phyloP scores from a whole-genome alignment of 495 filamentous ascomycete species.

The Tetracladium marchalianum region DNA sequence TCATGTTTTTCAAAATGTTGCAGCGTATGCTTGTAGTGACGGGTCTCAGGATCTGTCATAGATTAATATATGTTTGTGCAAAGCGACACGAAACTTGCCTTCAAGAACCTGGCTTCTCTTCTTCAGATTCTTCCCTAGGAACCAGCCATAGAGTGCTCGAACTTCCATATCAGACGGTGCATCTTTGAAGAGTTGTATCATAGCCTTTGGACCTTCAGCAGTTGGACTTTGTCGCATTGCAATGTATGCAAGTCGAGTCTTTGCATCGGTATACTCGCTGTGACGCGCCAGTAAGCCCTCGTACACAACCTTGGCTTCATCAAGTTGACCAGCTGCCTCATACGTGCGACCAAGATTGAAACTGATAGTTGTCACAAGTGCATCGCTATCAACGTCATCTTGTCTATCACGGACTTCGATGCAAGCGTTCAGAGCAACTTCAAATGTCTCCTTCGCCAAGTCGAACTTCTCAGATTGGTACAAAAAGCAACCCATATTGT shows the following conservation, averaged over 20 bases:
- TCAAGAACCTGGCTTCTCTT: too few relatives aligned
- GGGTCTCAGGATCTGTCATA: slow-evolving; percentile 79
- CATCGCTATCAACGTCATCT: slow-evolving; percentile 68
- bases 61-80: slow-evolving; percentile 21
- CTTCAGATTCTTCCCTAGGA: slow-evolving; percentile 42
- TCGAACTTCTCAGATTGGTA: slow-evolving; percentile 77
- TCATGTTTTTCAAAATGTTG: slow-evolving; percentile 95
- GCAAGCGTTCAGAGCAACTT: slow-evolving; percentile 79
- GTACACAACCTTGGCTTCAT: slow-evolving; percentile 81
- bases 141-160: slow-evolving; percentile 88
- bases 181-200: slow-evolving; percentile 69
- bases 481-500: slow-evolving; percentile 94
- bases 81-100: too few relatives aligned
- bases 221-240: slow-evolving; percentile 71
- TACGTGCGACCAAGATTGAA: slow-evolving; percentile 97
- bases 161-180: slow-evolving; percentile 81
- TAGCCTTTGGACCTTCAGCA: slow-evolving; percentile 75
- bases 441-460: slow-evolving; percentile 75
- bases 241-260: slow-evolving; percentile 80
- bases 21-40: slow-evolving; percentile 91
- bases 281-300: slow-evolving; percentile 74
- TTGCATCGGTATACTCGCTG: slow-evolving; percentile 83
- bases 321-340: slow-evolving; percentile 69
- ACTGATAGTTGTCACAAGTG: slow-evolving; percentile 83
- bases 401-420: slow-evolving; percentile 61